Percentiles rank a stretch among this genome's conserved stretches.
phyloP scores from a whole-genome alignment of 108 stramenopile genomes.

The Parietichytrium sp. region DNA sequence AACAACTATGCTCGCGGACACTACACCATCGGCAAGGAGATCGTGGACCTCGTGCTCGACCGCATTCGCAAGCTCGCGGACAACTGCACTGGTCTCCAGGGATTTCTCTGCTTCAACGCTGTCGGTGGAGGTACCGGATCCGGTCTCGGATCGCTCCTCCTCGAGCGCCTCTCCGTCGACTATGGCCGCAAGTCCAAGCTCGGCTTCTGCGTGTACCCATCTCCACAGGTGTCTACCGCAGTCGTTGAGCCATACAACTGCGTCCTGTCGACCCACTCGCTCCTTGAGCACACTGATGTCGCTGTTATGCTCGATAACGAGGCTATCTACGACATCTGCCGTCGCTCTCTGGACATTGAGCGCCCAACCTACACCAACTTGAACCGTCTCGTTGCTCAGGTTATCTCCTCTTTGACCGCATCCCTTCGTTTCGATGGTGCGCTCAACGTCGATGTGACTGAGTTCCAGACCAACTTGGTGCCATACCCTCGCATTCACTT shows the following conservation, averaged over 20 bases:
- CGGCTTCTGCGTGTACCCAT: slow-evolving; percentile 84
- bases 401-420: slow-evolving; percentile 71
- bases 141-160: slow-evolving; percentile 93
- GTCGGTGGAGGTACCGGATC: slow-evolving; percentile 98
- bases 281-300: slow-evolving; percentile 74
- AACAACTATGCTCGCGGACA: slow-evolving; percentile 99
- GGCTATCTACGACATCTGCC: slow-evolving; percentile 76
- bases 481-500: slow-evolving; percentile 78
- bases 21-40: slow-evolving; percentile 98
- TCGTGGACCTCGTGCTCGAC: slow-evolving; percentile 94
- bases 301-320: slow-evolving; percentile 76
- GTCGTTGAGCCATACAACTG: slow-evolving; percentile 77
- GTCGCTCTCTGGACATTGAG: slow-evolving; percentile 73
- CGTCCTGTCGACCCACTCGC: slow-evolving; percentile 71
- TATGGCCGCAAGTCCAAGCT: slow-evolving; percentile 99
- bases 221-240: slow-evolving; percentile 74
- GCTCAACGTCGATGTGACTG: slow-evolving; percentile 73
- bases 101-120: slow-evolving; percentile 98
- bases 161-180: slow-evolving; percentile 95
- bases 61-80: slow-evolving; percentile 97
- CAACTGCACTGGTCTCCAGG: slow-evolving; percentile 97
- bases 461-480: slow-evolving; percentile 79
- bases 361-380: slow-evolving; percentile 76
- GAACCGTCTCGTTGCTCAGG: slow-evolving; percentile 73
- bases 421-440: slow-evolving; percentile 75